Conservation (phyloP, 371 early-diverging fungal species). For the Mortierella sp. region DNA sequence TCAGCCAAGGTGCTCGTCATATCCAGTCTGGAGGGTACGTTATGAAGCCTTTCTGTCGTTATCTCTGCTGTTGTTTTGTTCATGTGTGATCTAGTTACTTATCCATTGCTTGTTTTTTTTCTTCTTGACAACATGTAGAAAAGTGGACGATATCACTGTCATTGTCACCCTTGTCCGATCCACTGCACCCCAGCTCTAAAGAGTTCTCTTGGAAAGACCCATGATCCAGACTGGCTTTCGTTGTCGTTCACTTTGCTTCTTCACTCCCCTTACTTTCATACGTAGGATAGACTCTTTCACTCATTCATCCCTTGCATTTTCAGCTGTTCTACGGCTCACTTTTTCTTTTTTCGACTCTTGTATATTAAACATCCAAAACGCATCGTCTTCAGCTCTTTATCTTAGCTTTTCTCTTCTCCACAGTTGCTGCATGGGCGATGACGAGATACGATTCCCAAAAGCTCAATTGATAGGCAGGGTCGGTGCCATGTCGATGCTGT, state of each 20-base stretch:
- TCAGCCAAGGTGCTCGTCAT: constrained; percentile 22
- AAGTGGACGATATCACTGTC: constrained; percentile 60
- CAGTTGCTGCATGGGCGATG: too few relatives aligned
- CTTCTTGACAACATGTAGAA: constrained; percentile 22
- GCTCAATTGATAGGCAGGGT: too few relatives aligned
- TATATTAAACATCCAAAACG: background rate
- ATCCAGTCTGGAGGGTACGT: constrained; percentile 23
- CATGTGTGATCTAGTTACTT: background rate
- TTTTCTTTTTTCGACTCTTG: background rate
- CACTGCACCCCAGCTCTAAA: background rate
- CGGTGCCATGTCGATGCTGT: too few relatives aligned
- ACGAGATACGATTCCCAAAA: too few relatives aligned
- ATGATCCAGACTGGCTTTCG: background rate
- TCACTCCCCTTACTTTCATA: background rate
- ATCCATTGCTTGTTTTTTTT: background rate
- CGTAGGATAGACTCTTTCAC: background rate
- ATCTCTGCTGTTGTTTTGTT: background rate
- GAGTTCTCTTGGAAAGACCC: background rate
- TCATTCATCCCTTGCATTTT: background rate
- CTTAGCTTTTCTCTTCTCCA: too few relatives aligned
- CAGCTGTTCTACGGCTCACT: background rate
- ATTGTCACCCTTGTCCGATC: constrained; percentile 37
- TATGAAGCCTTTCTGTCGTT: background rate
- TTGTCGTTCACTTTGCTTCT: background rate
- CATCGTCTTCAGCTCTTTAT: background rate